Percentiles rank a stretch among this genome's conserved stretches.
phyloP scores from a whole-genome alignment of 768 basidiomycete genomes.

The Sarcodon aspratus region DNA sequence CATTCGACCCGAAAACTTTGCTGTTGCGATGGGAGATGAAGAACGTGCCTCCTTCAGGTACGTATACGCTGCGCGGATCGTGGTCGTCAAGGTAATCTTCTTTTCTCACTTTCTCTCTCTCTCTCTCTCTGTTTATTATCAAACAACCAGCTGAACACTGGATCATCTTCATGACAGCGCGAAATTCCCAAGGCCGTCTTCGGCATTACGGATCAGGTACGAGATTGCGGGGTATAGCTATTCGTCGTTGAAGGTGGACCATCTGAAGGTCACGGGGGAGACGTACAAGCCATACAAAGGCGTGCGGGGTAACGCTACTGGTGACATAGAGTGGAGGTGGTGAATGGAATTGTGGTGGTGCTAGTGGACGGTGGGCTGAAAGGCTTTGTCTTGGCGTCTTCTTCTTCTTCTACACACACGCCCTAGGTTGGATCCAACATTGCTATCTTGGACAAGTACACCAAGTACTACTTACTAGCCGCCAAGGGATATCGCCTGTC shows the following conservation, averaged over 20 bases:
- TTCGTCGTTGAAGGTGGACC: conserved; percentile 76
- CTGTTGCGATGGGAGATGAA: conserved; percentile 73
- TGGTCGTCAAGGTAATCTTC: conserved; percentile 52
- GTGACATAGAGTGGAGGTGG: conserved; percentile 54
- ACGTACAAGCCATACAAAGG: conserved; percentile 89
- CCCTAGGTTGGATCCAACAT: no score
- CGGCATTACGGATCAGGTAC: conserved; percentile 63
- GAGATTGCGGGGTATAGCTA: conserved; percentile 59
- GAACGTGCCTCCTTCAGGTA: conserved; percentile 47
- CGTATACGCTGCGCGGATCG: conserved; percentile 68
- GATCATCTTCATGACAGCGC: conserved; percentile 17
- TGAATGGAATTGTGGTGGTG: conserved; percentile 3
- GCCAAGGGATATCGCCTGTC: no score
- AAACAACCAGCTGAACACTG: no score
- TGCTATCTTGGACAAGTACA: no score
- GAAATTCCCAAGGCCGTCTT: conserved; percentile 49
- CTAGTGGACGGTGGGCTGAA: no score
- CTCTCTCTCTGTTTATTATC: neutral
- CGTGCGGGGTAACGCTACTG: conserved; percentile 57
- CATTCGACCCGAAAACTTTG: conserved; percentile 45
- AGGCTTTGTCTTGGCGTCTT: no score
- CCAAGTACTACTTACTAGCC: no score
- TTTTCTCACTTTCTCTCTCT: neutral
- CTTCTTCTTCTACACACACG: no score
- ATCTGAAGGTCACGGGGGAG: conserved; percentile 71